phyloP scores from a whole-genome alignment of 2,329 filamentous ascomycete species.

The Acrocalymma vagum region DNA sequence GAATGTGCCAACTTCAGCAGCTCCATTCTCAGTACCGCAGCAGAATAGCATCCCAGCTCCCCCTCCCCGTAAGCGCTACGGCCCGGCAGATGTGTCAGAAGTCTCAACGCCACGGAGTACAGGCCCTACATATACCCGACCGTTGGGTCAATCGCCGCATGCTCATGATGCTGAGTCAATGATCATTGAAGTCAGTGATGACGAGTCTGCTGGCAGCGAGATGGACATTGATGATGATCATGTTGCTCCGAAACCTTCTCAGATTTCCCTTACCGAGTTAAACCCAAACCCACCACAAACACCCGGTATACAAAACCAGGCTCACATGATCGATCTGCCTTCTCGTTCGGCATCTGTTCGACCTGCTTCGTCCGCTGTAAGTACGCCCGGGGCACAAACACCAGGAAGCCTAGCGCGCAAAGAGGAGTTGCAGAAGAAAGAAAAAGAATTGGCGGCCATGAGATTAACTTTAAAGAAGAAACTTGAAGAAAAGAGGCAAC shows the following conservation, averaged over 20 bases:
- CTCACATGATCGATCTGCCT: slow-evolving; percentile 31
- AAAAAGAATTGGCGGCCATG: slow-evolving; percentile 59
- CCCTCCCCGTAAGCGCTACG: slow-evolving; percentile 63
- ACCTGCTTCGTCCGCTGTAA: slow-evolving; percentile 32
- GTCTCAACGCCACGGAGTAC: slow-evolving; percentile 45
- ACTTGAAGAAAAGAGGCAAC: slow-evolving; percentile 31
- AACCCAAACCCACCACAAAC: slow-evolving; percentile 6
- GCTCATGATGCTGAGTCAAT: slow-evolving; percentile 66
- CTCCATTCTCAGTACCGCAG: slow-evolving; percentile 17
- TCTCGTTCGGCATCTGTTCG: slow-evolving; percentile 31
- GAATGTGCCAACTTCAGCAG: slow-evolving; percentile 36
- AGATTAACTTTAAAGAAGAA: slow-evolving; percentile 36
- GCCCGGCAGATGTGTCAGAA: slow-evolving; percentile 77
- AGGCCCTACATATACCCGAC: slow-evolving; percentile 61
- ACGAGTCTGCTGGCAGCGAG: slow-evolving; percentile 67
- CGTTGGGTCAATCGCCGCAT: slow-evolving; percentile 65
- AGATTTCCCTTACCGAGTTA: neutral
- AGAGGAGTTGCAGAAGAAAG: slow-evolving; percentile 56
- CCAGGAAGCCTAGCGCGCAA: slow-evolving; percentile 45
- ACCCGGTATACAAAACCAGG: slow-evolving; percentile 4
- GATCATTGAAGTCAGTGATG: slow-evolving; percentile 87
- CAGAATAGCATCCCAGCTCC: slow-evolving; percentile 17
- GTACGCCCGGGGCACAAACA: slow-evolving; percentile 46
- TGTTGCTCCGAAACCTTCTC: slow-evolving; percentile 39
- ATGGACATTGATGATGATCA: slow-evolving; percentile 71